These are phyloP conservation scores for Carex pumila DNA, from an alignment of 176 grass and related monocot genomes.

Conservation along the genomic window DNA sequence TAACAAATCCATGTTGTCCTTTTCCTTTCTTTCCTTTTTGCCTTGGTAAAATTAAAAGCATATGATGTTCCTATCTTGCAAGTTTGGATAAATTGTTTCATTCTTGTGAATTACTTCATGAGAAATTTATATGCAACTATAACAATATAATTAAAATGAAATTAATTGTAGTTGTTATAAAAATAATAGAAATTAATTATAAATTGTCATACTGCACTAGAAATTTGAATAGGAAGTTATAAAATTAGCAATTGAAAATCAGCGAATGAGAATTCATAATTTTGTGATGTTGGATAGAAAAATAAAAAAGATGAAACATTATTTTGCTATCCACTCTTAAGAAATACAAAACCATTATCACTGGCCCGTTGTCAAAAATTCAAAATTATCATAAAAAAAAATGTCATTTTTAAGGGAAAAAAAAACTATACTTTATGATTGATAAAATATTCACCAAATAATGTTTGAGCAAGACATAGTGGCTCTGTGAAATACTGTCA, in stretches of 20 bases:
- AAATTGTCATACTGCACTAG: too few species aligned
- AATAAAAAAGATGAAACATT: neutral
- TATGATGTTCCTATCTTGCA: neutral
- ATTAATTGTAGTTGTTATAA: too few species aligned
- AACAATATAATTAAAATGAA: too few species aligned
- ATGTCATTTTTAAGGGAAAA: neutral
- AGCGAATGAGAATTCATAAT: too few species aligned
- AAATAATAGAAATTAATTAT: too few species aligned
- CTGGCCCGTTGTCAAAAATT: neutral
- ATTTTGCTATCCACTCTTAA: neutral
- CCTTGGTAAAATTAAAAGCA: neutral
- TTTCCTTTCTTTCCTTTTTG: neutral
- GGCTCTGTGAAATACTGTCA: neutral
- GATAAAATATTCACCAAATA: neutral
- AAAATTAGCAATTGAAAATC: too few species aligned
- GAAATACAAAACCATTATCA: too few species aligned
- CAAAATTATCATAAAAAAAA: neutral
- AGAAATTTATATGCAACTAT: neutral
- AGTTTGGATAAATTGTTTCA: neutral
- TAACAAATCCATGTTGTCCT: neutral
- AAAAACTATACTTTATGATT: neutral
- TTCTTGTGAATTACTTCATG: neutral
- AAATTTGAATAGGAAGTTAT: too few species aligned
- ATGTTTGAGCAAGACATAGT: neutral
- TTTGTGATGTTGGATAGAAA: too few species aligned